Base-by-base conservation (phyloP, 768 basidiomycete genomes). In the Hydnum rufescens region DNA sequence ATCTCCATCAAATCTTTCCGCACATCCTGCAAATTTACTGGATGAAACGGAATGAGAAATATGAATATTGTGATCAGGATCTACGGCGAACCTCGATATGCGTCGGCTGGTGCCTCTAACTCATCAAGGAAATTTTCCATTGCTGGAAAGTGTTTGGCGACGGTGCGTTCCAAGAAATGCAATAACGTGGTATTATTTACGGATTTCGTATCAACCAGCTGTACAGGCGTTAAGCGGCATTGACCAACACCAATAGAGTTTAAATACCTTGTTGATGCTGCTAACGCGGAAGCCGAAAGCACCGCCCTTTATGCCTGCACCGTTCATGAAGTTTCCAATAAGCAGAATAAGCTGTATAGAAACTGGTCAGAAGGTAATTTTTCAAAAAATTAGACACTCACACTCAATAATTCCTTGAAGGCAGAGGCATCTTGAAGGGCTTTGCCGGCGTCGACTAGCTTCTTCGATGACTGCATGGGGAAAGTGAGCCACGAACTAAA, bases 301-400 rank as follows among this genome's bases (percentile, higher is more conserved):
- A 30, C 92, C 92, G 52, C 93, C 93, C 64, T 93, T 95, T 60
- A 88, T 74, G 51, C 92, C 89, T 51, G 88, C 82, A 4, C 90
- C 88, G 62, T 99, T 99, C 81, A 97, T 90, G 64, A 89, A 99
- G 64, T 99, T 99, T 42, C 93, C 93, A 58, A 99, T 77, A 59
- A 92, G 73, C 13, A 99, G 78, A 57, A 97, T 95, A 39, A 99
- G 74, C 82, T 81, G 51, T 19, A 42, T 3, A 31, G 19, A 4
- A 4, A 28, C 28, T 42, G 49, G 5, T 2, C 16, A 16, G 19
- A 30, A 5, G 19, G 13, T 3, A 4, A 32, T 42, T 4, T 36
- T 19, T 16, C 34, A 19, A 42, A 28, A 44, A n/a, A 18, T 4
- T 44, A n/a, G 2, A 8, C 3, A 61, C 74, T 55, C 60, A 88